A percentile compares a stretch with the other conserved stretches of the same genome.
These are phyloP conservation scores for Ploettnerulaceae sp. DNA, from an alignment of 2,329 filamentous ascomycete species.

Conservation along the genomic window DNA sequence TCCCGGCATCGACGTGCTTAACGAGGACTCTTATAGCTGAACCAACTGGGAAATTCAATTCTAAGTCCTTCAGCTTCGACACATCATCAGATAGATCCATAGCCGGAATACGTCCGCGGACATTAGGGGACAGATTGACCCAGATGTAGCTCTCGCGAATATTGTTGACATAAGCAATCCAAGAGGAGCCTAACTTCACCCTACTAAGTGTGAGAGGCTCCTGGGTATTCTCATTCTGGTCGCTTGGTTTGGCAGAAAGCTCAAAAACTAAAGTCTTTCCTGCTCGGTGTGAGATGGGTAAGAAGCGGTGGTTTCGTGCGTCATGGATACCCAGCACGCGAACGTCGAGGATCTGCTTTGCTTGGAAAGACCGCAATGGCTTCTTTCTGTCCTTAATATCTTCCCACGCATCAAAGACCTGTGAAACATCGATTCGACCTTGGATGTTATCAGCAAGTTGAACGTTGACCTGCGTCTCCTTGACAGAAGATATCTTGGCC, in stretches of 20 bases:
- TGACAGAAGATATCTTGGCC: constrained; percentile 76
- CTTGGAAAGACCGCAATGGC: constrained; percentile 70
- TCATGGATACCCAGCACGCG: constrained; percentile 85
- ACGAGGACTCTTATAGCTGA: constrained; percentile 80
- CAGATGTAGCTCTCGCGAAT: constrained; percentile 73
- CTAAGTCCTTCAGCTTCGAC: constrained; percentile 69
- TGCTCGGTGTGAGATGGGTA: constrained; percentile 82
- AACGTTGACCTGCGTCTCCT: constrained; percentile 89
- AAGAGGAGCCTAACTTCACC: constrained; percentile 64
- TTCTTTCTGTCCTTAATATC: constrained; percentile 78
- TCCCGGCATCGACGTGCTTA: constrained; percentile 64
- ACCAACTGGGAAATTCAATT: constrained; percentile 81
- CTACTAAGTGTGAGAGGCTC: constrained; percentile 66
- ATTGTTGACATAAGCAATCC: constrained; percentile 89
- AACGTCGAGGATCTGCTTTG: constrained; percentile 66
- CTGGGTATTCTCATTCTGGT: constrained; percentile 47
- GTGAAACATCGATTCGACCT: constrained; percentile 88
- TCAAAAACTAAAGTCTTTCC: constrained; percentile 78
- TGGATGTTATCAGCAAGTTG: constrained; percentile 81
- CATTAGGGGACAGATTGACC: constrained; percentile 84
- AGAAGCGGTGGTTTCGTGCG: constrained; percentile 81
- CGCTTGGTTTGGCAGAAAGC: constrained; percentile 72
- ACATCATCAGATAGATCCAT: constrained; percentile 87
- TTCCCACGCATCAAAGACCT: constrained; percentile 84
- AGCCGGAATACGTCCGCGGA: constrained; percentile 76